These are phyloP conservation scores for Spathaspora sp. DNA, from an alignment of 1,139 yeast genomes.

Conservation along the genomic window DNA sequence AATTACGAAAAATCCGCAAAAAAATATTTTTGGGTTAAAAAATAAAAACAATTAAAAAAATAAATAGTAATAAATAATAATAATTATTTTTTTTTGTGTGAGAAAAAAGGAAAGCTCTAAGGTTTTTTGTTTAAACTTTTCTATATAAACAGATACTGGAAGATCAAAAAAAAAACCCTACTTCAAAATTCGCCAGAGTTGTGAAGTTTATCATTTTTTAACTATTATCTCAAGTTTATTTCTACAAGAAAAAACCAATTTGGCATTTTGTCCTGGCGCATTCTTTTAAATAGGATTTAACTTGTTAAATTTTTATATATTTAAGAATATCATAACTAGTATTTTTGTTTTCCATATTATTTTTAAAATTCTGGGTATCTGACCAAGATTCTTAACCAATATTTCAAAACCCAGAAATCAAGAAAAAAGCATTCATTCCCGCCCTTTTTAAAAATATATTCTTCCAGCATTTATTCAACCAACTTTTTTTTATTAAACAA, in stretches of 20 bases:
- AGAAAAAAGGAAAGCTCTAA: background rate
- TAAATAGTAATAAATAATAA: background rate
- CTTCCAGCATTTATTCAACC: too few species aligned
- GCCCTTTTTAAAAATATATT: too few species aligned
- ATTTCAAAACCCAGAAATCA: background rate
- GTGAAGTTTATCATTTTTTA: background rate
- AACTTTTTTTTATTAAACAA: too few species aligned
- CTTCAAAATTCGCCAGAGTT: background rate
- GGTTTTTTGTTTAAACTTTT: background rate
- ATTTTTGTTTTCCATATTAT: background rate
- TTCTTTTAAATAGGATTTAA: too few species aligned
- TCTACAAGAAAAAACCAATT: too few species aligned
- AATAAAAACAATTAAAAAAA: background rate
- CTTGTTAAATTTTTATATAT: background rate
- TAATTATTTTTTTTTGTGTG: background rate
- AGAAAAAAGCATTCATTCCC: background rate
- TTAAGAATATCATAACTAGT: background rate
- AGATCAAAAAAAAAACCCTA: background rate
- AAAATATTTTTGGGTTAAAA: background rate
- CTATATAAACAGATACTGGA: background rate
- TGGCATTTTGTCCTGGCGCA: too few species aligned
- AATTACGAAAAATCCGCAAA: conserved; percentile 1
- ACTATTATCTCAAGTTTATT: too few species aligned
- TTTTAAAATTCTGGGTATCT: background rate
- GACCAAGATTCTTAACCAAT: background rate